Evolutionary conservation across 2,329 filamentous ascomycete genomes (phyloP).

Genomic region (Mycosphaerella arachidis): DNA sequence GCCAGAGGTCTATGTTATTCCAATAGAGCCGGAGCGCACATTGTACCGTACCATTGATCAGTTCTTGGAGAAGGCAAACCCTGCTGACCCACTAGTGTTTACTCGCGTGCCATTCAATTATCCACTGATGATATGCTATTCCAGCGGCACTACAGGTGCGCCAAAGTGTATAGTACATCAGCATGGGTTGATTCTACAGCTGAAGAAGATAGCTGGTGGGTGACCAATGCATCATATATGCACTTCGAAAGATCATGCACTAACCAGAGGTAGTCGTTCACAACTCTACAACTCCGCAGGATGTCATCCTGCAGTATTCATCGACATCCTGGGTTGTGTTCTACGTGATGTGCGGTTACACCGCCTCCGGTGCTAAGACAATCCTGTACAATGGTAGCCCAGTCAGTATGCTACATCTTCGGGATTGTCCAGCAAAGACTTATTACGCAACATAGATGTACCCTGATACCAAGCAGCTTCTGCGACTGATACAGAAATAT

Average conservation of each 20-base stretch:
- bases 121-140: slow-evolving; percentile 44
- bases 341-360: slow-evolving; percentile 33
- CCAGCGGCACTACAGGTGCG: slow-evolving; percentile 40
- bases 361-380: slow-evolving; percentile 34
- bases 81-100: slow-evolving; percentile 34
- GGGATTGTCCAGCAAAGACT: not conserved
- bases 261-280: slow-evolving; percentile 31
- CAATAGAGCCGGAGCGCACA: slow-evolving; percentile 14
- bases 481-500: slow-evolving; percentile 36
- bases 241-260: not conserved
- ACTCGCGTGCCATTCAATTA: slow-evolving; percentile 38
- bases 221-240: not conserved
- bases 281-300: slow-evolving; percentile 38
- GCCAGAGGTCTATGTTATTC: slow-evolving; percentile 29
- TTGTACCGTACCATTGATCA: slow-evolving; percentile 20
- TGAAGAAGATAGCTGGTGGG: slow-evolving; percentile 39
- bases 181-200: slow-evolving; percentile 40
- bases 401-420: not conserved
- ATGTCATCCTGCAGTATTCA: slow-evolving; percentile 45
- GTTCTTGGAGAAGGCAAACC: slow-evolving; percentile 33
- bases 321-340: slow-evolving; percentile 48
- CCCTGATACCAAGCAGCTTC: slow-evolving; percentile 36
- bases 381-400: slow-evolving; percentile 41
- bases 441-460: slow-evolving; percentile 35
- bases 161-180: slow-evolving; percentile 42